Base-by-base conservation (phyloP, 2,329 filamentous ascomycete genomes). In the Stemphylium lycopersici region DNA sequence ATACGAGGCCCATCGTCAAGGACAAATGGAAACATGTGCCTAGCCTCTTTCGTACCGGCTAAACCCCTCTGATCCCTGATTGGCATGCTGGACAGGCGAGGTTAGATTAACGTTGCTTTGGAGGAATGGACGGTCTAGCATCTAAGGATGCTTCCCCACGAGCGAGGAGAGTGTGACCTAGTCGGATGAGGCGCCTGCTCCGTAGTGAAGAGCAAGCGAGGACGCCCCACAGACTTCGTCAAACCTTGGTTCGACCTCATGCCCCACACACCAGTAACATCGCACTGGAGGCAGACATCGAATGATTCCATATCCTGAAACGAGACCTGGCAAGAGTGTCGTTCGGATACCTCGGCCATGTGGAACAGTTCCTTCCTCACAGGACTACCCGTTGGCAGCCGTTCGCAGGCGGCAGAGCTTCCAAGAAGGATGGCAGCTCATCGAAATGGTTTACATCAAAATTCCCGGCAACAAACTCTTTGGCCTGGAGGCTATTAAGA, bases 181-280 rank as follows among this genome's bases (percentile, higher is more conserved):
- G 29, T 33, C 20, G 32, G 37, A 38, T 49, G 47, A 33, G 49
- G 56, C 43, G 55, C 56, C 57, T 59, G 57, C 62, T 63, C 60
- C 62, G 49, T 53, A 59, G 55, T 51, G 22, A 45, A 24, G 31
- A 29, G 43, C 32, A 41, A 54, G 43, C 38, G 36, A 37, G 26
- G 39, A 38, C 47, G 58, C 50, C 52, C 42, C 48, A 44, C 50
- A 48, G 43, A 13, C 33, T 34, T 41, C 32, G 42, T 22, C 24
- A 47, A 57, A 57, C 59, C 51, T 63, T 63, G 55, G 53, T 59
- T 53, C 32, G 48, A 62, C 50, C 38, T 39, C 34, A 33, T 18
- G 32, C 18, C 22, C 22, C 22, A 24, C 22, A 24, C 6, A 6
- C 6, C 5, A 24, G 22, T 24, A 24, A 24, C 6, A 6, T 24